A percentile compares a stretch with the other conserved stretches of the same genome.
Evolutionary conservation across 441 rosid species (phyloP).

Genomic region (Isatis lusitanica): DNA sequence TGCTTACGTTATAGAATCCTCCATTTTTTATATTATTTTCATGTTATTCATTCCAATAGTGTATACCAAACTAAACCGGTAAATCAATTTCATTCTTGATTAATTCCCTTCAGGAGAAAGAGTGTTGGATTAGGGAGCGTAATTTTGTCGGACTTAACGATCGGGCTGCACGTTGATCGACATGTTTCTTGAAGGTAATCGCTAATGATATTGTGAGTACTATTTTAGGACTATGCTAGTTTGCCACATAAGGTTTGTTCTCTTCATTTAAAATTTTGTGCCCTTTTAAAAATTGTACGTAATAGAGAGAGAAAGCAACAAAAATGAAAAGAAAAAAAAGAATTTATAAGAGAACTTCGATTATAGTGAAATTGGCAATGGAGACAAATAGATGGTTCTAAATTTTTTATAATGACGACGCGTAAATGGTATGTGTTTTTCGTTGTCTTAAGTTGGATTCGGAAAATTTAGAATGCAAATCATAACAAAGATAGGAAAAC

Average conservation of each 20-base stretch:
- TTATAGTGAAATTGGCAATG: too few species aligned
- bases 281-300: too few species aligned
- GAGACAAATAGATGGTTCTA: neutral
- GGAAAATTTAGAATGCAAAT: too few species aligned
- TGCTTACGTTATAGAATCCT: constrained; percentile 33
- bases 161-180: neutral
- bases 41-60: constrained; percentile 1
- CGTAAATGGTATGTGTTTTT: too few species aligned
- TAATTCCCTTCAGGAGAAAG: constrained; percentile 8
- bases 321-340: too few species aligned
- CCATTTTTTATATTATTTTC: neutral
- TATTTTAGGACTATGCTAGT: neutral
- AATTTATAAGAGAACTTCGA: neutral
- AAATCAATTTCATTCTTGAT: constrained; percentile 14
- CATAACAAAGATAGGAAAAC: too few species aligned
- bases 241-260: too few species aligned
- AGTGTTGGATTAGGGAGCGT: neutral
- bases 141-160: neutral
- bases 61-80: constrained; percentile 22
- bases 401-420: too few species aligned
- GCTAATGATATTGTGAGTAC: neutral
- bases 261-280: too few species aligned
- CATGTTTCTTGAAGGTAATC: neutral
- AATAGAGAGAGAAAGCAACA: too few species aligned
- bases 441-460: too few species aligned